Base-by-base conservation (phyloP, 2,329 filamentous ascomycete species). In the Fusarium circinatum region DNA sequence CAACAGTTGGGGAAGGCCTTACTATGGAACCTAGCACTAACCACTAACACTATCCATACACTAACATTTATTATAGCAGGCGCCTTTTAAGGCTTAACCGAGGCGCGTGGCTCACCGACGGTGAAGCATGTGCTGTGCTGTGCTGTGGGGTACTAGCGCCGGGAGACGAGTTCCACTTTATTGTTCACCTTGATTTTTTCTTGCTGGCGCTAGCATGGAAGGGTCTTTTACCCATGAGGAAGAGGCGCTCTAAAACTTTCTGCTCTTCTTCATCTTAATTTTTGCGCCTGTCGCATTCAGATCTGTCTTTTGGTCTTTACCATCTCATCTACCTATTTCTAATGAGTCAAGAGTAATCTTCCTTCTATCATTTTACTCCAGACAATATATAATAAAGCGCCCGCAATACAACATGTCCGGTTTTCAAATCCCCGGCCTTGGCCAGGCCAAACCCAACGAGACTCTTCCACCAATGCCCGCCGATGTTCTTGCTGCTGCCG, bases 351-450 rank as follows among this genome's bases (percentile, higher is more conserved):
- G 8, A 24, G 13, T 8, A 6, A 30, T 8, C 8, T 28, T 36
- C 13, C 1, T 26, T 34, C 17, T 3, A 28, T 26, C 38, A 0
- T 26, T 34, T 14, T 7, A 6, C 18, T 41, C 32, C 15, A 52
- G 13, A 52, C 32, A 36, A 13, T 7, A 41, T 55, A 30, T 18
- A 28, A 30, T n/a, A 17, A 20, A 55, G 30, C 36, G 10, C 17
- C 42, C 8, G 30, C 26, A 20, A 48, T 20, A 26, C 45, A 68
- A 48, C 13, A 85, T 85, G 84, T 82, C 84, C 32, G 82, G 82
- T 61, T 85, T 85, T 39, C 82, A 84, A 63, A 85, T 85, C 39
- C 84, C 84, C 36, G 84, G 84, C 60, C 77, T 85, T 22, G 84
- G 84, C 17, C 82, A 84, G 68, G 84, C 84, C 56, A 84, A 83